Base-by-base conservation (phyloP, 108 stramenopile genomes). In the Fragilaria radians region DNA sequence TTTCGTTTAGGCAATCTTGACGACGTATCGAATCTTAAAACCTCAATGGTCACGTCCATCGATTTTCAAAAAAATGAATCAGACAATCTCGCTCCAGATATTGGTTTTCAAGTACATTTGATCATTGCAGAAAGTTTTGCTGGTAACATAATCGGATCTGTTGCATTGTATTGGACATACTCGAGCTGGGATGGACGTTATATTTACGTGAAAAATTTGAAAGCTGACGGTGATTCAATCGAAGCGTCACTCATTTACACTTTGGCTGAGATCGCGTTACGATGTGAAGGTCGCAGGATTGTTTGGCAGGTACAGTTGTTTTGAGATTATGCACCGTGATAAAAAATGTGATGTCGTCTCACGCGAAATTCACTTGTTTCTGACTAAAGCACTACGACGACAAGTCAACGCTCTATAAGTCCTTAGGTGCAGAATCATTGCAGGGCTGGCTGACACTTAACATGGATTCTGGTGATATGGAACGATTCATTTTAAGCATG, bases 181-280 rank as follows among this genome's bases (percentile, higher is more conserved):
- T 71, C 70, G 19, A 71, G 64, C 2, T 76, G 75, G 75, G 61
- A 70, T 63, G 75, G 70, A 14, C 46, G 66, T 11, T 42, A 63
- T 27, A 19, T 76, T 2, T 67, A 59, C 42, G 7, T 66, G 21
- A 68, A 76, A 57, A 59, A 62, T 9, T 55, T 7, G 28, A 48
- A n/a, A 28, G 51, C 25, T 11, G 49, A 4, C 4, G 34, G 2
- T 32, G 34, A 34, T 47, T 9, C 24, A 21, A 48, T 57, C 1
- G 21, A 3, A 28, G 31, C 19, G 25, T 17, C 36, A 11, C 36
- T 42, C 36, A 11, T 42, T 7, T 14, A 42, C 36, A 42, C 36
- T 11, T 42, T 42, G 36, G 36, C 36, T 11, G 36, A 42, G 7
- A 42, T 42, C 36, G 36, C 36, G 7, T 14, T 42, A 14, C 36